Evolutionary conservation across 345 rosid genomes (phyloP), one percentile per base, ranked within the genome.

Genomic region (Lepidium sativum): DNA sequence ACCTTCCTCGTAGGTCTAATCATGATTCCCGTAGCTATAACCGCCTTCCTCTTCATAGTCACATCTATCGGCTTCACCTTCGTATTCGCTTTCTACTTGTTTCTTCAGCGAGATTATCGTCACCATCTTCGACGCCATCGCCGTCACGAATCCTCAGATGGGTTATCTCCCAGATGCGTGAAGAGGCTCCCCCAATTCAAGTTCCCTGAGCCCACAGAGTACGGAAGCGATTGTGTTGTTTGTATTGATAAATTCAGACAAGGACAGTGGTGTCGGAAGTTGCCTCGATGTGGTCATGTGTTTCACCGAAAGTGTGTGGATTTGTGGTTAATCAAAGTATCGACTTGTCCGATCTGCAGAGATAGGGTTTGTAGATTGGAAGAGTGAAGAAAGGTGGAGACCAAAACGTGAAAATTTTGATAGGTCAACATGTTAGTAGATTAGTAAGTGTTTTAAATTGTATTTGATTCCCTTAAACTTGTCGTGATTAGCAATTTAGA

Each of bases 231-330:
- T 32, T 92, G 97, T 48, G 92, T 81, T 18, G 80, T 92, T 9
- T 92, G 98, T 56, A 74, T 92, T 64, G 96, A 92, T 5, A 87
- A 67, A 48, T 75, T 89, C 33, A 79, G 70, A 69, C 81, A 73
- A 56, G 96, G 94, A 6, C 95, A 92, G 73, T 84, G 92, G 96
- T 92, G 97, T 71, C 54, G 97, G 67, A 74, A 57, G 29, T 79
- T 92, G 9, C 64, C 34, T n/a, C 79, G 75, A 4, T 92, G 98
- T 34, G 91, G 94, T 7, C 98, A 92, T 53, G 63, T 89, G 15
- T 89, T 89, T 61, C 98, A 92, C 38, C 76, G 79, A 59, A 80
- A 75, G 68, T 92, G 98, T 72, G 86, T 92, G 37, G 97, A 92
- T 58, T 54, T 77, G 25, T 89, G 98, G 98, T 77, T 92, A 40